phyloP scores from a whole-genome alignment of 257 asterid genomes.

The Nicotiana paniculata region DNA sequence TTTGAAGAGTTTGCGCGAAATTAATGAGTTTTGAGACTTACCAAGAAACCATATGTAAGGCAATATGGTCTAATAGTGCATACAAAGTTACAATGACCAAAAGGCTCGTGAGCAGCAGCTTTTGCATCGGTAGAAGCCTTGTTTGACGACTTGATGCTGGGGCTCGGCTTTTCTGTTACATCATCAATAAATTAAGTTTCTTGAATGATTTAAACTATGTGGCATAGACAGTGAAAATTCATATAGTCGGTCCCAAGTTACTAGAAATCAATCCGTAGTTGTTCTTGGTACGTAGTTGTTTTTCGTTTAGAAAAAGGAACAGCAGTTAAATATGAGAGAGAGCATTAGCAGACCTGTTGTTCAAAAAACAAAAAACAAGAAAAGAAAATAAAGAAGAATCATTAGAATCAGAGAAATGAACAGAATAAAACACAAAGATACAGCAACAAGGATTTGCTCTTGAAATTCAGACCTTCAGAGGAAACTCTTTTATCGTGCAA shows the following conservation, averaged over 20 bases:
- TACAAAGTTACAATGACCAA: background rate
- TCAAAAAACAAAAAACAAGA: no score
- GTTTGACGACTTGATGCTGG: background rate
- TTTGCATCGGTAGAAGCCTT: background rate
- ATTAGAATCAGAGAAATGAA: background rate
- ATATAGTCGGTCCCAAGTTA: background rate
- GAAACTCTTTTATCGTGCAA: background rate
- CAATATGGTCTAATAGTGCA: conserved; percentile 1
- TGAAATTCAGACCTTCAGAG: background rate
- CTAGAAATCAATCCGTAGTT: background rate
- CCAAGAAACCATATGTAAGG: background rate
- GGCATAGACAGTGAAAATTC: background rate
- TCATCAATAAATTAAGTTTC: background rate
- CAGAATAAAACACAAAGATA: background rate
- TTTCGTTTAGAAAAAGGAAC: background rate
- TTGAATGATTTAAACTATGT: background rate
- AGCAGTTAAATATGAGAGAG: background rate
- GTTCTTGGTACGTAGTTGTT: background rate
- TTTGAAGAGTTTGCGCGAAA: background rate
- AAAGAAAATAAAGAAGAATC: no score
- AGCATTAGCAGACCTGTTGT: background rate
- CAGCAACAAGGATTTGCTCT: background rate
- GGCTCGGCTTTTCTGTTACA: background rate
- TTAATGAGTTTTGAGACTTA: background rate
- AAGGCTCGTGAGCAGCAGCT: background rate